Evolutionary conservation across 305 asterid genomes (phyloP).

Genomic region (Fraxinus nigra): DNA sequence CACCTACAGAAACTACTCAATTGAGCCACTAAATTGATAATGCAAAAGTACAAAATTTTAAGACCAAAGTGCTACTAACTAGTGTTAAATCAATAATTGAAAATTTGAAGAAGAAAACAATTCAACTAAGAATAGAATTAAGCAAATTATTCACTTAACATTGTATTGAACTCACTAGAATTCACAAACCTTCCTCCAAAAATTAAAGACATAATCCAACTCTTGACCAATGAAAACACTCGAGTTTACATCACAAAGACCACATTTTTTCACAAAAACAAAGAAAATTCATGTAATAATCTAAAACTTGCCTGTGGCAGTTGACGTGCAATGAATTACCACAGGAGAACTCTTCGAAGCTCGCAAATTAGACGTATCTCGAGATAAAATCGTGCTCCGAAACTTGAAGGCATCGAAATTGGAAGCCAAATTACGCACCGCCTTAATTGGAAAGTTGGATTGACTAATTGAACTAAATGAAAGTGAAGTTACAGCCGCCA

Average conservation of each 20-base stretch:
- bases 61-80: not conserved
- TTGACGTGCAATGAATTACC: slow-evolving; percentile 66
- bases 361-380: slow-evolving; percentile 30
- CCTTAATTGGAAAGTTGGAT: slow-evolving; percentile 38
- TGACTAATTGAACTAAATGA: slow-evolving; percentile 57
- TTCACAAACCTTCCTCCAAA: slow-evolving; percentile 6
- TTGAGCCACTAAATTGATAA: not conserved
- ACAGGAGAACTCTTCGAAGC: slow-evolving; percentile 41
- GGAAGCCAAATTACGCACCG: slow-evolving; percentile 36
- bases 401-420: slow-evolving; percentile 51
- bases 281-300: not conserved
- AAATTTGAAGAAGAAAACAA: not conserved
- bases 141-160: not conserved
- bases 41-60: not conserved
- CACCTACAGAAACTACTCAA: not conserved
- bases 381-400: slow-evolving; percentile 33
- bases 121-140: not conserved
- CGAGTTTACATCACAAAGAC: not conserved
- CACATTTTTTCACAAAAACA: not conserved
- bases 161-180: not conserved
- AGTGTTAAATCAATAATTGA: not conserved
- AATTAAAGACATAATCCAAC: not conserved
- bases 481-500: slow-evolving; percentile 76
- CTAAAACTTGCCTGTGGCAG: slow-evolving; percentile 45
- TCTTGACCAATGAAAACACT: not conserved